Conservation (phyloP, 768 basidiomycete genomes). For the Termitomyces sp. region DNA sequence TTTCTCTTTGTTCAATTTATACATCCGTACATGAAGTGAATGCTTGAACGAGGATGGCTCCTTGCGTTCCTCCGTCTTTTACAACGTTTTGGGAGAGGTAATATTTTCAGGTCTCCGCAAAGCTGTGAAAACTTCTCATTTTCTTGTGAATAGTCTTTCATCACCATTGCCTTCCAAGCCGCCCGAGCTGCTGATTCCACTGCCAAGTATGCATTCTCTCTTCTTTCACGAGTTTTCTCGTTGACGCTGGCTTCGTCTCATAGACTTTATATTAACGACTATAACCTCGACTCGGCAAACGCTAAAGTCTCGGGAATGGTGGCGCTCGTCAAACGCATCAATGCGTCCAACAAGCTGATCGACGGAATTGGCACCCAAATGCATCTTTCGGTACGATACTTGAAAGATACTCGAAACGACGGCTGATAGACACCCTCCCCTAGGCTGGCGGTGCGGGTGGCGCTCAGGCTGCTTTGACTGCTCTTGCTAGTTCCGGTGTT, state of each 20-base stretch:
- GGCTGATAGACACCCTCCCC: not conserved
- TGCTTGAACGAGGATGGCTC: conserved; percentile 35
- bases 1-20: not conserved
- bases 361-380: conserved; percentile 52
- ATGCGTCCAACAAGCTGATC: conserved; percentile 35
- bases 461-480: conserved; percentile 38
- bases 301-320: conserved; percentile 42
- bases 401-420: not conserved
- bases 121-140: not conserved
- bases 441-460: conserved; percentile 40
- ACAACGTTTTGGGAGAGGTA: conserved; percentile 3
- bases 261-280: conserved; percentile 41
- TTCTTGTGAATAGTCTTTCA: conserved; percentile 32
- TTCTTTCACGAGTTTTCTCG: too few relatives aligned
- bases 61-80: not conserved
- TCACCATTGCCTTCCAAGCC: conserved; percentile 49
- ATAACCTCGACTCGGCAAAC: conserved; percentile 49
- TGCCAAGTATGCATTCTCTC: conserved; percentile 34
- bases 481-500: conserved; percentile 40
- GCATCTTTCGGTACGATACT: conserved; percentile 31
- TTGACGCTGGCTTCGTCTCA: not conserved
- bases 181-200: conserved; percentile 46
- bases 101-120: not conserved
- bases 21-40: conserved; percentile 28
- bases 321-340: conserved; percentile 37